These are phyloP conservation scores for Ilex aquifolium DNA, from an alignment of 257 asterid species.

Conservation along the genomic window DNA sequence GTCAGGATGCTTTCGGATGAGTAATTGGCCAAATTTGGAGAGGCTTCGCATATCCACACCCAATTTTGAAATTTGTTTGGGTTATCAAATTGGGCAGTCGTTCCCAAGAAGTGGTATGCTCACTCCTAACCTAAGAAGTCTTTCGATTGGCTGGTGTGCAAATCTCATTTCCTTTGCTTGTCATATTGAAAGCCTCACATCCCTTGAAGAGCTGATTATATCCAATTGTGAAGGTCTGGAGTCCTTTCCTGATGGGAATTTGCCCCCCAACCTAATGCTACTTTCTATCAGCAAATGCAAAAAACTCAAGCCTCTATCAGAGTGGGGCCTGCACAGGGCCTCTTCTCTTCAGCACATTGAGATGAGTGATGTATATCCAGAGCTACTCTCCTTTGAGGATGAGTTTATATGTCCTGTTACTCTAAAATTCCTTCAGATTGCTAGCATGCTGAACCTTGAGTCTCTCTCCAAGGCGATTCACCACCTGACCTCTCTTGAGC, in stretches of 20 bases:
- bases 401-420: conserved; percentile 11
- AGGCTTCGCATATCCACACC: not conserved
- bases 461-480: conserved; percentile 8
- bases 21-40: conserved; percentile 1
- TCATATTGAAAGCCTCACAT: conserved; percentile 7
- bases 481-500: conserved; percentile 2
- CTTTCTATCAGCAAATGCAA: conserved; percentile 1
- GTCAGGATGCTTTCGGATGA: not conserved
- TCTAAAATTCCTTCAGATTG: not conserved
- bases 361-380: conserved; percentile 1
- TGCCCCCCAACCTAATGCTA: conserved; percentile 12
- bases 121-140: conserved; percentile 11
- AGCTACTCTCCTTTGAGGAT: conserved; percentile 10
- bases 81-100: conserved; percentile 6
- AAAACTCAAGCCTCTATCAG: not conserved
- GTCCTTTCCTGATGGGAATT: conserved; percentile 13
- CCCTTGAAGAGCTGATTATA: not conserved
- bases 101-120: conserved; percentile 11
- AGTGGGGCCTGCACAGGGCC: conserved; percentile 14
- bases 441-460: conserved; percentile 4
- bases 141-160: conserved; percentile 6
- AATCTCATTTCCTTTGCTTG: conserved; percentile 4
- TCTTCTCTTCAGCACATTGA: conserved; percentile 2
- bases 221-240: not conserved
- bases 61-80: not conserved